These are phyloP conservation scores for Cicer judaicum DNA, from an alignment of 306 rosid species.

Conservation along the genomic window DNA sequence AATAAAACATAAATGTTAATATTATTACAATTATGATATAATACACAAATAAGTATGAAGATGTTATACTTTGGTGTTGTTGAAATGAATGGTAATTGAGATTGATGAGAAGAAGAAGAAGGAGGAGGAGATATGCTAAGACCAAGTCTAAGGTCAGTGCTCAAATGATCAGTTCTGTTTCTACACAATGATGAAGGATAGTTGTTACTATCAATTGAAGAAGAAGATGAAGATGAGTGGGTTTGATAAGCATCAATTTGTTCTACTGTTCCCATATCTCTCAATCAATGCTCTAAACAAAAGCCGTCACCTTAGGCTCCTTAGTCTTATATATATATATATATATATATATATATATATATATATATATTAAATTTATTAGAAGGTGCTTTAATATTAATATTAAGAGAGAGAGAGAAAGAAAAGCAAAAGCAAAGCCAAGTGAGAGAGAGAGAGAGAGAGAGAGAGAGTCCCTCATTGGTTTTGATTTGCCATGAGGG, in stretches of 20 bases:
- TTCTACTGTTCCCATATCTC: conserved; percentile 49
- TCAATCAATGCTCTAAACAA: conserved; percentile 45
- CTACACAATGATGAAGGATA: conserved; percentile 46
- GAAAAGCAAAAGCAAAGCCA: conserved; percentile 37
- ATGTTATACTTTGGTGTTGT: conserved; percentile 39
- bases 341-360: no score
- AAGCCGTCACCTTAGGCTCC: conserved; percentile 49
- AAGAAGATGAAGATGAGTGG: conserved; percentile 56
- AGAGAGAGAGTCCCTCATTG: conserved; percentile 24
- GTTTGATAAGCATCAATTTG: conserved; percentile 40
- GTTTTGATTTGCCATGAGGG: conserved; percentile 64
- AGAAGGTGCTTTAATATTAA: conserved; percentile 17
- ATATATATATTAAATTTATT: background rate
- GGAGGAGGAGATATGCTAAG: conserved; percentile 51
- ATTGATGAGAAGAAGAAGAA: conserved; percentile 39
- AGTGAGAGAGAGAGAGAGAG: conserved; percentile 42
- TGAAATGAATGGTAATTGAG: conserved; percentile 40
- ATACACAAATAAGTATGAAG: no score
- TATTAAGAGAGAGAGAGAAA: background rate
- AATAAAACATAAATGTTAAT: background rate
- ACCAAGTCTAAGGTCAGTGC: conserved; percentile 60
- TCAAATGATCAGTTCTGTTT: conserved; percentile 49
- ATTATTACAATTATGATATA: no score
- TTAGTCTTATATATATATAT: background rate
- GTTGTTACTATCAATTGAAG: conserved; percentile 54